Evolutionary conservation across 2,329 filamentous ascomycete genomes (phyloP).

Genomic region (Drechslera avenae): DNA sequence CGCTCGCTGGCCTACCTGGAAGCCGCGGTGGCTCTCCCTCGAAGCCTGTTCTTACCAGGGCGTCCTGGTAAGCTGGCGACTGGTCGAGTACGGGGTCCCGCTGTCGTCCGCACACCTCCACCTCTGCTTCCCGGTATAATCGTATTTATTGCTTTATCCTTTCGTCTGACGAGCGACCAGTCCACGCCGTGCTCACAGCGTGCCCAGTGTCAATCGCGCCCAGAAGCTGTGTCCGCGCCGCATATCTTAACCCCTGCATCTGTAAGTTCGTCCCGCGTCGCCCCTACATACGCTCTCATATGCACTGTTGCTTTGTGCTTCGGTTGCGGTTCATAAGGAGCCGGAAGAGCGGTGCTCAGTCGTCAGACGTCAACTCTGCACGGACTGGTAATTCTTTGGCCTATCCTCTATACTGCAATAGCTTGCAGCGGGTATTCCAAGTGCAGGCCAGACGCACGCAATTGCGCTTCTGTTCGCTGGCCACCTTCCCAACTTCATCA

Average conservation of each 20-base stretch:
- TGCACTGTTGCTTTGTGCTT: constrained; percentile 37
- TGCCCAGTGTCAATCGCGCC: constrained; percentile 34
- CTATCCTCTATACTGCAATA: constrained; percentile 43
- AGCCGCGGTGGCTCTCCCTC: constrained; percentile 29
- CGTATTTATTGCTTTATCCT: constrained; percentile 40
- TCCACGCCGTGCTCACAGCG: constrained; percentile 27
- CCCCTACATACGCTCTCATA: constrained; percentile 31
- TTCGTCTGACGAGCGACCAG: constrained; percentile 30
- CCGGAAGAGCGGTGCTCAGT: constrained; percentile 43
- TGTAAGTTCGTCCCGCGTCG: constrained; percentile 38
- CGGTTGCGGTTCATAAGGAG: constrained; percentile 42
- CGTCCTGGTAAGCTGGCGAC: constrained; percentile 31
- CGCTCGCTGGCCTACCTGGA: constrained; percentile 30
- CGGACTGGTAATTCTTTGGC: constrained; percentile 45
- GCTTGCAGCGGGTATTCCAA: constrained; percentile 38
- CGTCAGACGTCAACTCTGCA: constrained; percentile 49
- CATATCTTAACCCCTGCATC: constrained; percentile 32
- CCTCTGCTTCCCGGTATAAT: constrained; percentile 36
- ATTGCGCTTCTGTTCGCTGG: constrained; percentile 38
- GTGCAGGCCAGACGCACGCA: constrained; percentile 43
- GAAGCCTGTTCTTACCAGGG: constrained; percentile 21
- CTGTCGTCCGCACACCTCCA: constrained; percentile 31
- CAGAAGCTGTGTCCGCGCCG: constrained; percentile 37
- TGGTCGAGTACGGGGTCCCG: constrained; percentile 35
- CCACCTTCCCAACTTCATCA: constrained; percentile 30